Base-by-base conservation (phyloP, 129 eudicot genomes). In the Escallonia rubra region DNA sequence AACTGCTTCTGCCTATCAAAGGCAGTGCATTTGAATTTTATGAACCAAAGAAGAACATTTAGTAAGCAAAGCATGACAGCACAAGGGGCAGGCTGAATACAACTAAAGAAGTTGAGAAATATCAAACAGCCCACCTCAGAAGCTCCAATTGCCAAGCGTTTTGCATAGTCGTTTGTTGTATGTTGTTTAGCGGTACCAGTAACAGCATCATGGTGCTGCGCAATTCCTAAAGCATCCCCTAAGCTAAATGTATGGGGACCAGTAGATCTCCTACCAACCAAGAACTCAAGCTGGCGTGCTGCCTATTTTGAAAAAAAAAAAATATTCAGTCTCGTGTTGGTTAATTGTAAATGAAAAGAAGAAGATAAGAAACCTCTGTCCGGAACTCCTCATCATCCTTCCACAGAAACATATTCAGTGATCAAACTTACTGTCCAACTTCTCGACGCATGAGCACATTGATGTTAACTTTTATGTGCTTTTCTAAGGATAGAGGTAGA, bases 191-290 rank as follows among this genome's bases (percentile, higher is more conserved):
- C 89, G 59, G 96, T 92, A 54, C 98, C 98, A 53, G 81, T 86
- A 34, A 86, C 79, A 8, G 96, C 98, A 67, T 92, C 98, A 70
- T 92, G 98, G 68, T 92, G 98, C 69, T 92, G 98, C 52, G 96
- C 87, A 38, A 88, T 80, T 65, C 91, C 98, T 74, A 92, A 86
- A 72, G 98, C 98, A 67, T 92, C 94, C 42, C 98, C 95, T 57
- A 92, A 81, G 57, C 87, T 75, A 12, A 63, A 81, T 67, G 86
- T 88, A 55, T 74, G 72, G 53, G 84, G 70, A 16, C 85, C 87
- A 59, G 9, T 46, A 44, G 73, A 68, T 80, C 48, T 74, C 87
- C 82, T 81, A 74, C 95, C 94, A 67, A 59, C 70, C 53, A 92
- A 62, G 72, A 75, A 88, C 63, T 92, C 98, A 7, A 92, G 90